These are phyloP conservation scores for Orbilia quercus DNA, from an alignment of 2,329 filamentous ascomycete species.

Conservation along the genomic window DNA sequence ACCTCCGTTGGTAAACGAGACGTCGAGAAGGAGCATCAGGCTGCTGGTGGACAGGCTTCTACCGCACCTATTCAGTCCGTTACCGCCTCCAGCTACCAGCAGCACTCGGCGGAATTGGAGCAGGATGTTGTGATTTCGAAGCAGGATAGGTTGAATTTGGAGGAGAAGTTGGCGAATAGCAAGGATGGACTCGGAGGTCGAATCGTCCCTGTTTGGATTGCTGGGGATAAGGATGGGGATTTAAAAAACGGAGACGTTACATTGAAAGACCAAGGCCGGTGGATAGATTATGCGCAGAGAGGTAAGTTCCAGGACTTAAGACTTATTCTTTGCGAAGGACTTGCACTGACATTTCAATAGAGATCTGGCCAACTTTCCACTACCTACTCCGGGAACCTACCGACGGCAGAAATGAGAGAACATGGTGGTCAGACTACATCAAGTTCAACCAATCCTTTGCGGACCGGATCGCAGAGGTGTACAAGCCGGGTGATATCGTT, in stretches of 20 bases:
- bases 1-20: slow-evolving; percentile 38
- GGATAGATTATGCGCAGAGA: slow-evolving; percentile 90
- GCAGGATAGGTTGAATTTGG: slow-evolving; percentile 77
- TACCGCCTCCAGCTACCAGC: slow-evolving; percentile 34
- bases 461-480: slow-evolving; percentile 85
- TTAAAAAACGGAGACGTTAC: slow-evolving; percentile 73
- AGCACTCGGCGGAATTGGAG: slow-evolving; percentile 52
- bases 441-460: slow-evolving; percentile 93
- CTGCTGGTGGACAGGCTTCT: slow-evolving; percentile 56
- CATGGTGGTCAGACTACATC: slow-evolving; percentile 92
- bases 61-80: slow-evolving; percentile 48
- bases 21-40: slow-evolving; percentile 56
- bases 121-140: slow-evolving; percentile 78
- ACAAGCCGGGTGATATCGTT: slow-evolving; percentile 91
- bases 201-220: slow-evolving; percentile 88
- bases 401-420: slow-evolving; percentile 81
- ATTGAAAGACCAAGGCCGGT: slow-evolving; percentile 83
- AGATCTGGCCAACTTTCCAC: slow-evolving; percentile 92
- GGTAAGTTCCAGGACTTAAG: slow-evolving; percentile 53
- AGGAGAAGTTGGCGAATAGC: slow-evolving; percentile 69
- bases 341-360: slow-evolving; percentile 61
- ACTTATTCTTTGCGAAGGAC: background rate
- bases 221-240: slow-evolving; percentile 76
- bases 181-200: slow-evolving; percentile 66
- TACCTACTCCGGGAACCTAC: slow-evolving; percentile 92